A percentile compares a stretch with the other conserved stretches of the same genome.
These are phyloP conservation scores for Moricandia moricandioides DNA, from an alignment of 345 rosid genomes.

Conservation along the genomic window DNA sequence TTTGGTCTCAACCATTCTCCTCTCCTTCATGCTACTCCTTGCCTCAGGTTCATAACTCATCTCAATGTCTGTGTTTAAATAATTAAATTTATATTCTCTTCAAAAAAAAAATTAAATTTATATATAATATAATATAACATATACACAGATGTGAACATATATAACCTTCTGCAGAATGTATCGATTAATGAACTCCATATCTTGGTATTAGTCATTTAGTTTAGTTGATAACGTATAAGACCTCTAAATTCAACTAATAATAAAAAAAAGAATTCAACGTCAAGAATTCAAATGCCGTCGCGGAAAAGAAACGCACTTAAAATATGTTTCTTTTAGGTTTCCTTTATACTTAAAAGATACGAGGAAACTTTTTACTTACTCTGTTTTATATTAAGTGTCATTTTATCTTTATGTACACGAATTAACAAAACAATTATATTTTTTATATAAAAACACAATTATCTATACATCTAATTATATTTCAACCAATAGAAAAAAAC, in stretches of 20 bases:
- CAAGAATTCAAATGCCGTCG: not conserved
- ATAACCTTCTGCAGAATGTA: not conserved
- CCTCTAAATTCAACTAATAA: not conserved
- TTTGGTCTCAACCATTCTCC: slow-evolving; percentile 28
- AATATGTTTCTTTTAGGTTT: not conserved
- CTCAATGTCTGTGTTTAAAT: not conserved
- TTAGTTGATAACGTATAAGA: not conserved
- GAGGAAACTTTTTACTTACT: too few relatives aligned
- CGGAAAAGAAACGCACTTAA: not conserved
- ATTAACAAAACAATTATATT: too few relatives aligned
- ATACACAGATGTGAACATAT: not conserved
- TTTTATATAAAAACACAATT: too few relatives aligned
- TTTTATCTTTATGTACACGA: too few relatives aligned
- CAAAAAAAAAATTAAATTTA: too few relatives aligned
- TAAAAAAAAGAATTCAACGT: not conserved
- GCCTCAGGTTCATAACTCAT: slow-evolving; percentile 25
- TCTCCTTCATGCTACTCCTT: slow-evolving; percentile 28
- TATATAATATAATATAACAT: not conserved
- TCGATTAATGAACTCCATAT: not conserved
- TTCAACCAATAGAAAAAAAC: too few relatives aligned
- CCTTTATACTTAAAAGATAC: not conserved
- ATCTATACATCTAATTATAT: too few relatives aligned
- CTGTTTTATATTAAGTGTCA: too few relatives aligned
- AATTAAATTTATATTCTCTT: not conserved
- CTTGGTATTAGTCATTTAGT: not conserved